Conservation (phyloP, 371 early-diverging fungal genomes). For the Umbelopsis sp. region DNA sequence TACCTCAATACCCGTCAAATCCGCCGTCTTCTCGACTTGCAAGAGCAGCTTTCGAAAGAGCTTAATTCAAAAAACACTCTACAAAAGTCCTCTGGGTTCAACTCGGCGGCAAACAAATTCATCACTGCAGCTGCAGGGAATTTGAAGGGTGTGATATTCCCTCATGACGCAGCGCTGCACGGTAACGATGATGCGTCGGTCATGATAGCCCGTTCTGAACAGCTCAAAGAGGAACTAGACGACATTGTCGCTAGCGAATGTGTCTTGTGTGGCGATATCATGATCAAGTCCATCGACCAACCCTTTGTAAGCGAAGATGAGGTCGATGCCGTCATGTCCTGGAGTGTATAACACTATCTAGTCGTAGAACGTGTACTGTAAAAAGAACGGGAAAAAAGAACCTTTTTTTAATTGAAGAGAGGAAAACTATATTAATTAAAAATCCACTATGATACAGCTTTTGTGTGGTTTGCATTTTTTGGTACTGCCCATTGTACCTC, state of each 20-base stretch:
- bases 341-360: constrained; percentile 53
- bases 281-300: constrained; percentile 80
- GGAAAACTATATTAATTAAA: too few species aligned
- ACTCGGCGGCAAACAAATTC: constrained; percentile 37
- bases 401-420: background rate
- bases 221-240: constrained; percentile 76
- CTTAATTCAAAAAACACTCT: constrained; percentile 24
- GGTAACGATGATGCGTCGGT: constrained; percentile 40
- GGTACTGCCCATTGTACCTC: background rate
- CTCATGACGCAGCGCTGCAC: constrained; percentile 32
- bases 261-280: constrained; percentile 84
- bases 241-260: constrained; percentile 86
- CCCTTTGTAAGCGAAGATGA: constrained; percentile 71
- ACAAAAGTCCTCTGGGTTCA: constrained; percentile 23
- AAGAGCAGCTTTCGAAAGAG: constrained; percentile 58
- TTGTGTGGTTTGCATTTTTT: background rate
- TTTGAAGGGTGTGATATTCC: constrained; percentile 43
- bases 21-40: constrained; percentile 51
- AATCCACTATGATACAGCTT: too few species aligned
- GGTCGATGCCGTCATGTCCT: constrained; percentile 50
- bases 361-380: background rate
- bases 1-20: constrained; percentile 40
- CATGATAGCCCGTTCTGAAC: constrained; percentile 42
- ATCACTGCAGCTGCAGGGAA: constrained; percentile 49
- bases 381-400: background rate